Evolutionary conservation across 371 early-diverging fungal genomes (phyloP).

Genomic region (Quaeritorhiza haematococci): DNA sequence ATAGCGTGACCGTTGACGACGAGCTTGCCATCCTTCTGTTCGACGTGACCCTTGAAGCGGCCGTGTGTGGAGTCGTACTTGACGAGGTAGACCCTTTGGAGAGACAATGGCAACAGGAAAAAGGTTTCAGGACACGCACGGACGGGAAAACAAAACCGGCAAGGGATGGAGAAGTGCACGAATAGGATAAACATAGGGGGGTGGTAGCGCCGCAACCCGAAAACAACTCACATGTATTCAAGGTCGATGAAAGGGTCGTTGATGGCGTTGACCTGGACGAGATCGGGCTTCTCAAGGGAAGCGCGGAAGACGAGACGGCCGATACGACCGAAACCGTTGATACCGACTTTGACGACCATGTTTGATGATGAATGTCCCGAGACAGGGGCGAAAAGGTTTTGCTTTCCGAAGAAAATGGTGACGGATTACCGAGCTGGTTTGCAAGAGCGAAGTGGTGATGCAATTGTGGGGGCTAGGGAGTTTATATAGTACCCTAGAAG

Average conservation of each 20-base stretch:
- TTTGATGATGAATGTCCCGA: no score
- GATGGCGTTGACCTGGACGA: conserved; percentile 87
- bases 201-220: background rate
- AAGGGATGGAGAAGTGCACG: background rate
- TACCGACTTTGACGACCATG: conserved; percentile 57
- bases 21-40: conserved; percentile 75
- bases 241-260: conserved; percentile 98
- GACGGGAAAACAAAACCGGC: background rate
- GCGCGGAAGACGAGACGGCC: conserved; percentile 98
- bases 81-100: conserved; percentile 79
- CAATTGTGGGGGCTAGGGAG: no score
- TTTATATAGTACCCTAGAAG: no score
- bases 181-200: background rate
- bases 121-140: background rate
- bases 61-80: conserved; percentile 99
- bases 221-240: conserved; percentile 70
- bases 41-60: conserved; percentile 73
- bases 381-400: no score
- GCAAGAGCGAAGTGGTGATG: no score
- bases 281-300: conserved; percentile 61
- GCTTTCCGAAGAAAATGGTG: no score
- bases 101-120: background rate
- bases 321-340: conserved; percentile 82
- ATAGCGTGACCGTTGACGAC: conserved; percentile 79
- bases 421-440: no score